Conservation (phyloP, 495 filamentous ascomycete genomes). For the Schizothecium vesticola region DNA sequence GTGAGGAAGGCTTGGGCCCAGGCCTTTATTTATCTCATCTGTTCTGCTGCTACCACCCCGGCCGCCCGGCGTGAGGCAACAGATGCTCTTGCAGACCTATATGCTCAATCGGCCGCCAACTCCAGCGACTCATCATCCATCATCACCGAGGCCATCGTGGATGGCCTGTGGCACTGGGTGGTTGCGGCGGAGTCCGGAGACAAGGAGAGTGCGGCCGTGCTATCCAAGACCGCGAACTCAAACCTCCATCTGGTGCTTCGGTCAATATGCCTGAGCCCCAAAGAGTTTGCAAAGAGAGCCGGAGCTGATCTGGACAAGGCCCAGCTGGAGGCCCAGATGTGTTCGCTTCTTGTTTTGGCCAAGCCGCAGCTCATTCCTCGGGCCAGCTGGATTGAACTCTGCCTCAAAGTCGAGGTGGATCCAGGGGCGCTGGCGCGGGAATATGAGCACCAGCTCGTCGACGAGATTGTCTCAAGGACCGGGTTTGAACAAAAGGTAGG, state of each 20-base stretch:
- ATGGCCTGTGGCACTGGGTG: slow-evolving; percentile 81
- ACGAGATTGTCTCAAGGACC: slow-evolving; percentile 46
- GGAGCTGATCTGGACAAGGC: slow-evolving; percentile 35
- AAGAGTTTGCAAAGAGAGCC: slow-evolving; percentile 33
- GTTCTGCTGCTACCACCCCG: slow-evolving; percentile 51
- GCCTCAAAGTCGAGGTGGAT: slow-evolving; percentile 70
- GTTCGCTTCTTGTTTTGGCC: slow-evolving; percentile 71
- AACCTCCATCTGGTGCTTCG: slow-evolving; percentile 60
- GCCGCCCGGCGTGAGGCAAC: slow-evolving; percentile 55
- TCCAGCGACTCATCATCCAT: slow-evolving; percentile 19
- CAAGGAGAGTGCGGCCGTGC: slow-evolving; percentile 68
- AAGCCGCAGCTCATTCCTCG: slow-evolving; percentile 71
- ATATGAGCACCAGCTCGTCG: slow-evolving; percentile 40
- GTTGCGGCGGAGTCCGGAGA: slow-evolving; percentile 57
- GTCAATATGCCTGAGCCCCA: slow-evolving; percentile 57
- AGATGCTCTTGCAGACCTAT: slow-evolving; percentile 52
- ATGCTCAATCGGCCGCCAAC: slow-evolving; percentile 49
- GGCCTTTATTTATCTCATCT: slow-evolving; percentile 73
- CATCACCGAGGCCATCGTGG: slow-evolving; percentile 56
- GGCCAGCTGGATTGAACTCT: slow-evolving; percentile 81
- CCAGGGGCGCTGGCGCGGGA: slow-evolving; percentile 68
- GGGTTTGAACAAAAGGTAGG: slow-evolving; percentile 45
- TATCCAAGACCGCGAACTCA: slow-evolving; percentile 59
- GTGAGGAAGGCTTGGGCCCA: slow-evolving; percentile 66
- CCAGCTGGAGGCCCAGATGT: slow-evolving; percentile 56